phyloP scores from a whole-genome alignment of 140 eudicot species.

The Anethum foeniculum region DNA sequence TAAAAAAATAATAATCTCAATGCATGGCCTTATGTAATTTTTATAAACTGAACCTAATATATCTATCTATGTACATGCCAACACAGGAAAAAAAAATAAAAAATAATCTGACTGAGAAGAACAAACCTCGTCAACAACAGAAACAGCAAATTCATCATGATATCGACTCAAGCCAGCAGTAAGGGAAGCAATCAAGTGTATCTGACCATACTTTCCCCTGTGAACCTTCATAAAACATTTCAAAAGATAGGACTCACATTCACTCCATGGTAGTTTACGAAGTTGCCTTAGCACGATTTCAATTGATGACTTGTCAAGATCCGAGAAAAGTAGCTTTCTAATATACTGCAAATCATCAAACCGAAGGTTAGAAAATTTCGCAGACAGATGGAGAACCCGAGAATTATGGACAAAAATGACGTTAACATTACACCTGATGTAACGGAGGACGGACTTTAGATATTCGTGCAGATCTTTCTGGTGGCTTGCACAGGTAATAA shows the following conservation, averaged over 20 bases:
- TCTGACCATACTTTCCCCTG: constrained; percentile 94
- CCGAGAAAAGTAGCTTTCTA: constrained; percentile 83
- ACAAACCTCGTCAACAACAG: constrained; percentile 92
- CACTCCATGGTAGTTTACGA: constrained; percentile 95
- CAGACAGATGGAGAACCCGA: neutral
- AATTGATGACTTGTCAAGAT: constrained; percentile 83
- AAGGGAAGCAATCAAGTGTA: constrained; percentile 90
- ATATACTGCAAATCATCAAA: constrained; percentile 60
- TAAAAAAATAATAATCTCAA: neutral
- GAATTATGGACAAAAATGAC: neutral
- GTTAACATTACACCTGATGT: constrained; percentile 57
- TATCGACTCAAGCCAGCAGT: constrained; percentile 96
- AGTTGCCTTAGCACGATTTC: constrained; percentile 91
- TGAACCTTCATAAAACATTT: constrained; percentile 94
- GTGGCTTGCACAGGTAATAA: constrained; percentile 93
- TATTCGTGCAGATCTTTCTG: constrained; percentile 91
- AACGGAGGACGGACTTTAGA: constrained; percentile 93
- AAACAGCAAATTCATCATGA: constrained; percentile 91
- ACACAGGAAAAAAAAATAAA: neutral
- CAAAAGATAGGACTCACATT: constrained; percentile 75
- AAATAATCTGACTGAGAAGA: neutral
- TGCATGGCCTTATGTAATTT: neutral
- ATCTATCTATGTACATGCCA: neutral
- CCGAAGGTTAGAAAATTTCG: neutral
- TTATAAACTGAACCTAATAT: neutral